Base-by-base conservation (phyloP, 2,329 filamentous ascomycete genomes). In the Aspergillus unguis region DNA sequence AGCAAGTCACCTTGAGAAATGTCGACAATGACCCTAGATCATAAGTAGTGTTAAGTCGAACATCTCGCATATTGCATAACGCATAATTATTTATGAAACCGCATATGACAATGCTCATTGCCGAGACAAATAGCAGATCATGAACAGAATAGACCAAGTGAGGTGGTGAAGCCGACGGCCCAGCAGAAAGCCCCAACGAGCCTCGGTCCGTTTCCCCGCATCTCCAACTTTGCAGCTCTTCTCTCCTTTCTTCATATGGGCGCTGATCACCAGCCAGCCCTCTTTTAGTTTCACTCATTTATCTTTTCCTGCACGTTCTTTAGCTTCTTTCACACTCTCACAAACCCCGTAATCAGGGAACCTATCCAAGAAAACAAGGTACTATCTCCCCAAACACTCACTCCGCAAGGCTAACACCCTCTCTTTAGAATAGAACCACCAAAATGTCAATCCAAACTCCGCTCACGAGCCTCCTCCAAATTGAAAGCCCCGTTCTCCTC, bases 401-500 rank as follows among this genome's bases (percentile, higher is more conserved):
- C 4, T 4, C 5, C n/a, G 11, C 26, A 32, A 37, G 32, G 40
- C 33, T 50, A 41, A 50, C 41, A 33, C 3, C 7, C 4, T 7
- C 36, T 4, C 28, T 25, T 27, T 23, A n/a, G 36, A 7, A 44
- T 7, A n/a, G n/a, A 17, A 23, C 41, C 29, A n/a, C 23, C 53
- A 65, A 37, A 40, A 72, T 72, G 69, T 69, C 84, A 54, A 86
- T 94, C 63, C 83, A 82, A 53, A 95, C 90, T 8, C 88, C 90
- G 2, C 81, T 95, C 35, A 92, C 87, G 58, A 78, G 78, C 50
- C 85, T 96, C 47, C 82, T 96, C 48, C 83, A 84, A 26, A 96
- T 96, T 73, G 78, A 86, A 61, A 91, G 96, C 75, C 92, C 92
- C 37, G 86, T 97, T 71, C 77, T 96, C 61, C 88, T 96, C 23